These are phyloP conservation scores for Coemansia sp. DNA, from an alignment of 192 early-diverging fungal species.

Conservation along the genomic window DNA sequence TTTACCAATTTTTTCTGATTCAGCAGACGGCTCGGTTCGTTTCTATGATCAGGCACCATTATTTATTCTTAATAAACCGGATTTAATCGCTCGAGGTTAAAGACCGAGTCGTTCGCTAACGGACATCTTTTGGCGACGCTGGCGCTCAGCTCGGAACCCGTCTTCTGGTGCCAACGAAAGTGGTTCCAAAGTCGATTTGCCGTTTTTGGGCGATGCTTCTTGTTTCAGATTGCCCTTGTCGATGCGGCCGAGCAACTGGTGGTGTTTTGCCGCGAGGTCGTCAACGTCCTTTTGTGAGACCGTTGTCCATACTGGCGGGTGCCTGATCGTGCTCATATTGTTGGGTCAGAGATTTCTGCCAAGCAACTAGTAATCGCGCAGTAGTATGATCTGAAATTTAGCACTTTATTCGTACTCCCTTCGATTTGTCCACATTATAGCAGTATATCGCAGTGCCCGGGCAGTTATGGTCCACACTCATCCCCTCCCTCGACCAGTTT, in stretches of 20 bases:
- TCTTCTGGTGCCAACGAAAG: neutral
- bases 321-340: slow-evolving; percentile 31
- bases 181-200: no score
- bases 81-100: neutral
- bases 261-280: slow-evolving; percentile 38
- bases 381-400: no score
- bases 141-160: slow-evolving; percentile 15
- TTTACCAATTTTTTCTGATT: neutral
- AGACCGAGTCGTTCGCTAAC: slow-evolving; percentile 35
- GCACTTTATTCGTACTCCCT: no score
- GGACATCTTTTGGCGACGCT: slow-evolving; percentile 36
- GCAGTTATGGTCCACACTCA: slow-evolving; percentile 12
- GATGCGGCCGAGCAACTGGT: slow-evolving; percentile 28
- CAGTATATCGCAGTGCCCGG: neutral
- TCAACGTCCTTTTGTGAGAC: slow-evolving; percentile 53
- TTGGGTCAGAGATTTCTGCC: neutral
- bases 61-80: neutral
- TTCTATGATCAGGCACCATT: neutral
- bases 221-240: slow-evolving; percentile 3
- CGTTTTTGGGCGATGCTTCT: no score
- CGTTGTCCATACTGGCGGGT: slow-evolving; percentile 32
- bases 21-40: neutral
- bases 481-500: no score
- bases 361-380: neutral
- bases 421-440: neutral